Percentiles rank a stretch among this genome's conserved stretches.
Conservation (phyloP, 2,329 filamentous ascomycete genomes). For the Fusarium mundagurra region DNA sequence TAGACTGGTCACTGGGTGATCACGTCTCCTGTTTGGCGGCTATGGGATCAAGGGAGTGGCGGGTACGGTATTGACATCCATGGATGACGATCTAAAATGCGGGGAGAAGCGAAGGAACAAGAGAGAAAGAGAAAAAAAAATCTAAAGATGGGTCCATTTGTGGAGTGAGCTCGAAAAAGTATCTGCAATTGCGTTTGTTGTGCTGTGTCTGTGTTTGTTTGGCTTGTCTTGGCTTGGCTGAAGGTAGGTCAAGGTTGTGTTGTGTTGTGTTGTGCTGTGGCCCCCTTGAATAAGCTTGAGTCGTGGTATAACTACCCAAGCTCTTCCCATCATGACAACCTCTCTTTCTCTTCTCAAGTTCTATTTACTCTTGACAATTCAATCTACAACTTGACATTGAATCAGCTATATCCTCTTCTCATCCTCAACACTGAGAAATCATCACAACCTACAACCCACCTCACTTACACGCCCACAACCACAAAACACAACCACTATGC, state of each 20-base stretch:
- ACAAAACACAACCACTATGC: slow-evolving; percentile 35
- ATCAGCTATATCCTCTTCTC: neutral
- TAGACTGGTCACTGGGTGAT: neutral
- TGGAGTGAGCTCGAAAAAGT: slow-evolving; percentile 37
- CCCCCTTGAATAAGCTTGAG: neutral
- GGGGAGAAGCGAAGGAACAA: slow-evolving; percentile 19
- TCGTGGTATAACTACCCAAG: slow-evolving; percentile 39
- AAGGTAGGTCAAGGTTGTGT: slow-evolving; percentile 18
- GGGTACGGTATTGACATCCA: slow-evolving; percentile 7
- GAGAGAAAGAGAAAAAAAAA: neutral
- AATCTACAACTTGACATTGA: neutral
- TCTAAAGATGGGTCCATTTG: slow-evolving; percentile 30
- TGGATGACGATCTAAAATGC: slow-evolving; percentile 35
- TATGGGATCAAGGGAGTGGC: neutral
- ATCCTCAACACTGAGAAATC: neutral
- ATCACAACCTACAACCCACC: slow-evolving; percentile 1
- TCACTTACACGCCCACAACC: slow-evolving; percentile 19
- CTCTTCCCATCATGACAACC: slow-evolving; percentile 33
- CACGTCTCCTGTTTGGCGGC: neutral
- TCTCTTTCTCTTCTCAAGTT: slow-evolving; percentile 16
- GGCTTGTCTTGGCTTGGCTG: slow-evolving; percentile 1
- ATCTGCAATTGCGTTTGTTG: slow-evolving; percentile 21
- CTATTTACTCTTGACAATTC: neutral
- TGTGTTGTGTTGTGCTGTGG: neutral
- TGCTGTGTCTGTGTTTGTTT: slow-evolving; percentile 4